phyloP scores from a whole-genome alignment of 75 land plant genomes.

The Selaginella tamariscina region DNA sequence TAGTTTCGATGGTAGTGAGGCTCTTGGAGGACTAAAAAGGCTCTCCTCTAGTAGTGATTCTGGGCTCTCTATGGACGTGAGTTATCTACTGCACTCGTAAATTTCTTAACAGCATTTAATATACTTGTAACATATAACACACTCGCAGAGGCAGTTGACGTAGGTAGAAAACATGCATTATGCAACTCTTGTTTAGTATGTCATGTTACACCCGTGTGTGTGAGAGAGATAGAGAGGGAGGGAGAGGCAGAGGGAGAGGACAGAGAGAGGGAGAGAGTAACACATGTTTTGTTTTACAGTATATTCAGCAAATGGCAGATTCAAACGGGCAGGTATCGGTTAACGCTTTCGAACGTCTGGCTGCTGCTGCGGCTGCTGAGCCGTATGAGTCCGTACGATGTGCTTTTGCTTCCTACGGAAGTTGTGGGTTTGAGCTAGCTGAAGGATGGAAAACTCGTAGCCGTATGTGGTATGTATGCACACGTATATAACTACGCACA shows the following conservation, averaged over 20 bases:
- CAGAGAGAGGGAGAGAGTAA: too few species aligned
- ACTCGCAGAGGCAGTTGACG: too few species aligned
- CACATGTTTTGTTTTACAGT: too few species aligned
- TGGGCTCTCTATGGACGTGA: background rate
- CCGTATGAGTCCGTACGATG: constrained; percentile 95
- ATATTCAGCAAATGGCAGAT: constrained; percentile 98
- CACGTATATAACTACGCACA: too few species aligned
- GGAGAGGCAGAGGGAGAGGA: too few species aligned
- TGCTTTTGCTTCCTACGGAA: constrained; percentile 97
- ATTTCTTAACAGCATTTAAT: too few species aligned
- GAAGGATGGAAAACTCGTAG: constrained; percentile 97
- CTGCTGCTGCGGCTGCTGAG: constrained; percentile 99
- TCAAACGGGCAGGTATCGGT: constrained; percentile 87
- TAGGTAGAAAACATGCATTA: too few species aligned
- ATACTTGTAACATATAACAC: too few species aligned
- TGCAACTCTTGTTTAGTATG: too few species aligned
- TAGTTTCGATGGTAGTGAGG: constrained; percentile 9
- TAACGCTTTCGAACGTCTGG: constrained; percentile 75
- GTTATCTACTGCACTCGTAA: background rate
- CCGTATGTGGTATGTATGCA: constrained; percentile 92
- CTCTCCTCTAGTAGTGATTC: background rate
- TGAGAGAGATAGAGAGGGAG: too few species aligned
- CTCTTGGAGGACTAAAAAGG: constrained; percentile 11
- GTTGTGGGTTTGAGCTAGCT: constrained; percentile 63
- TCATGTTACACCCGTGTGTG: too few species aligned